Evolutionary conservation across 495 filamentous ascomycete genomes (phyloP).

Genomic region (Emericellopsis terricola): DNA sequence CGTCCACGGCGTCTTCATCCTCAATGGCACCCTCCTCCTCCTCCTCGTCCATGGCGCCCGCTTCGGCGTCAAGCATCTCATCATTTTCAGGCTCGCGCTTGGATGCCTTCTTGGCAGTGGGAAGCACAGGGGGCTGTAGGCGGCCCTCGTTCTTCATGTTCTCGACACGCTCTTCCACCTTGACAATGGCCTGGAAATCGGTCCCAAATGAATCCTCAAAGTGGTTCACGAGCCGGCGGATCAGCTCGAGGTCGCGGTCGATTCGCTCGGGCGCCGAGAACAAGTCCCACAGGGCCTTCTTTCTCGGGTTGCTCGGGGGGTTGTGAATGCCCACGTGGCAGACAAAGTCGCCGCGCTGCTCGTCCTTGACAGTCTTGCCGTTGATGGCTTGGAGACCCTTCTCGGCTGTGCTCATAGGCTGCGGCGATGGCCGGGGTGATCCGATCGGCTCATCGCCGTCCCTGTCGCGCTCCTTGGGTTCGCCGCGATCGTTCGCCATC

Average conservation of each 20-base stretch:
- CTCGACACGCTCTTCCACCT: slow-evolving; percentile 76
- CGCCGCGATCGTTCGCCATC: slow-evolving; percentile 42
- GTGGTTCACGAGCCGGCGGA: slow-evolving; percentile 53
- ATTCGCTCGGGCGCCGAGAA: slow-evolving; percentile 83
- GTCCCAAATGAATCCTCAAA: slow-evolving; percentile 66
- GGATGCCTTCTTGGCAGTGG: slow-evolving; percentile 41
- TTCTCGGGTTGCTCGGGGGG: slow-evolving; percentile 66
- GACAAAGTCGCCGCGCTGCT: slow-evolving; percentile 82
- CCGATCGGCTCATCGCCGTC: slow-evolving; percentile 6
- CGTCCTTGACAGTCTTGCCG: slow-evolving; percentile 88
- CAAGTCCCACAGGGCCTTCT: slow-evolving; percentile 94
- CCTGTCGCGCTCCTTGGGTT: slow-evolving; percentile 38
- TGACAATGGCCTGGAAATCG: slow-evolving; percentile 49
- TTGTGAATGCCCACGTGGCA: slow-evolving; percentile 94
- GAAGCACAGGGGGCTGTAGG: slow-evolving; percentile 45
- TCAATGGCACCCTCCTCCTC: slow-evolving; percentile 54
- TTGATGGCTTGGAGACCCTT: slow-evolving; percentile 86
- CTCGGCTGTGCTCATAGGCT: slow-evolving; percentile 41
- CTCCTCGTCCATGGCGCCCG: slow-evolving; percentile 47
- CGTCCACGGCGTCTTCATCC: slow-evolving; percentile 69
- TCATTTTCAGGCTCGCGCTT: slow-evolving; percentile 41
- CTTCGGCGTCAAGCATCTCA: slow-evolving; percentile 50
- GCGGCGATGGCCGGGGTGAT: slow-evolving; percentile 13
- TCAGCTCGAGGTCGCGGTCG: slow-evolving; percentile 66
- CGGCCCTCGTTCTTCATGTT: slow-evolving; percentile 53